These are phyloP conservation scores for Pestalotiopsis sp. DNA, from an alignment of 2,329 filamentous ascomycete species.

Conservation along the genomic window DNA sequence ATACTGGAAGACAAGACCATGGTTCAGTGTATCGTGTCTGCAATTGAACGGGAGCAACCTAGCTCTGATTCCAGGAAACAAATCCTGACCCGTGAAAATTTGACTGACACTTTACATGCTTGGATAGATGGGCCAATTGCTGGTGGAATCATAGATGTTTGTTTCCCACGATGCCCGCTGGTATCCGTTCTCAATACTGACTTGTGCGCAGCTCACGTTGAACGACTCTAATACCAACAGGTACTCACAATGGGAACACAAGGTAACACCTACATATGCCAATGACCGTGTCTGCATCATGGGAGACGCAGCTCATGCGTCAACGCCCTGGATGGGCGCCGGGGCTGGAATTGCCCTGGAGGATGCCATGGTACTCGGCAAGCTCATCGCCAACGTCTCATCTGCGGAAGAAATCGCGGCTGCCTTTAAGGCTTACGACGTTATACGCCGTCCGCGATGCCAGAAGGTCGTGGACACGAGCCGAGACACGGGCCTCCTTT, in stretches of 20 bases:
- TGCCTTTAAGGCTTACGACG: neutral
- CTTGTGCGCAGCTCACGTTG: neutral
- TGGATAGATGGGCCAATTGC: neutral
- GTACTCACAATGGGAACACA: neutral
- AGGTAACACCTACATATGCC: neutral
- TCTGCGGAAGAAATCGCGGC: neutral
- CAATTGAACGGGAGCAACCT: neutral
- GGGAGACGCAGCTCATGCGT: neutral
- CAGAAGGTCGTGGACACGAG: neutral
- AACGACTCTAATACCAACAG: neutral
- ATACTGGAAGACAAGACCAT: neutral
- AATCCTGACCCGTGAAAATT: neutral
- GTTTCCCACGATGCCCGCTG: neutral
- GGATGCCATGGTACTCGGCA: neutral
- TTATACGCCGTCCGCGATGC: neutral
- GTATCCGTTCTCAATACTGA: neutral
- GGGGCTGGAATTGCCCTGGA: neutral
- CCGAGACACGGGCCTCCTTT: neutral
- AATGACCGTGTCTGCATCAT: neutral
- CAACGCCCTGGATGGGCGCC: neutral
- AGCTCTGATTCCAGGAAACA: neutral
- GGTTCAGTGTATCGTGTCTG: neutral
- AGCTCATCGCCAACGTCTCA: neutral
- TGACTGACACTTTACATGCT: neutral
- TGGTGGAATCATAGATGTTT: neutral